Base-by-base conservation (phyloP, 768 basidiomycete species). In the Russula brevipes region DNA sequence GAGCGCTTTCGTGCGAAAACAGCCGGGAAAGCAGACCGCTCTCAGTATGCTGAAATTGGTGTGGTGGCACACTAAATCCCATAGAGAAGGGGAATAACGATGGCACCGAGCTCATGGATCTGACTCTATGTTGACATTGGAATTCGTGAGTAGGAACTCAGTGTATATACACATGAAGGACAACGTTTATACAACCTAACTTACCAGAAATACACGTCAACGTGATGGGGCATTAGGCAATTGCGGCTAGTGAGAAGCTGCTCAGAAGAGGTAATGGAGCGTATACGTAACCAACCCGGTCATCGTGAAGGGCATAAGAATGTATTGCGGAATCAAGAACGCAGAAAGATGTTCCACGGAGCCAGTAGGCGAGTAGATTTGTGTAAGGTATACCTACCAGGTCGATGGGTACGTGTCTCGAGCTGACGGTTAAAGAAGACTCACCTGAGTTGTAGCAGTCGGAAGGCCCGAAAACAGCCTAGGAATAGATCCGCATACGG, bases 321-420 rank as follows among this genome's bases (percentile, higher is more conserved):
- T 31, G 36, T 67, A 67, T 46, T 67, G 87, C 12, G 85, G 85
- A 41, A 88, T 82, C 51, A 88, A 75, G 69, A 87, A 87, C 5
- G 81, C 76, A 1, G 84, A 77, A 4, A 88, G 72, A 66, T 86
- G 80, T 53, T 85, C 84, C 5, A 85, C 83, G 35, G 75, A 78
- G 33, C 88, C 87, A 1, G 84, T 85, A 2, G 82, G 85, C 51
- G 84, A 86, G 68, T 85, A 82, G 9, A 85, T 80, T 68, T 88
- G 85, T 1, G 85, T 87, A 42, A 88, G 72, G 60, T 80, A 81
- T 0, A 87, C 85, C 80, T 87, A 66, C 10, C 41, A 59, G 35
- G 38, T 30, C 4, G 41, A 41, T 56, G 60, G 19, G 31, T 49
- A 12, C 59, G 33, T 17, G 6, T 58, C 5, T 42, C 44, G 17